Percentiles rank a stretch among this genome's conserved stretches.
Conservation (phyloP, 805 yeast genomes). For the Metschnikowia continentalis region DNA sequence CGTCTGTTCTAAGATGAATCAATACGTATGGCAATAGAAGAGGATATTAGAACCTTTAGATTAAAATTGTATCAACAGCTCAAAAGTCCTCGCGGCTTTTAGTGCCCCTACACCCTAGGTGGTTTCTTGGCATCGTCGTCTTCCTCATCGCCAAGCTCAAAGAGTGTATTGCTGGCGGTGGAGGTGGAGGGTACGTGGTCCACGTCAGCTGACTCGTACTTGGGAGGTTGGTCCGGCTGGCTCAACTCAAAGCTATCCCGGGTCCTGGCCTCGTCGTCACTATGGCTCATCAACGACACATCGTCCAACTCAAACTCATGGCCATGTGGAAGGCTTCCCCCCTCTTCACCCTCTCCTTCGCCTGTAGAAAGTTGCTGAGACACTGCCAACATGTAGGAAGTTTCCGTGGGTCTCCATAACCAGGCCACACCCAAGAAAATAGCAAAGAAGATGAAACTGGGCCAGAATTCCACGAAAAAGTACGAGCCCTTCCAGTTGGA, state of each 20-base stretch:
- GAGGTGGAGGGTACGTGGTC: constrained; percentile 11
- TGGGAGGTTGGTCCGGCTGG: constrained; percentile 26
- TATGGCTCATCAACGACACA: constrained; percentile 48
- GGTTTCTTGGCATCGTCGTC: constrained; percentile 9
- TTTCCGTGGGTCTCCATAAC: constrained; percentile 97
- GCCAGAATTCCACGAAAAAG: constrained; percentile 92
- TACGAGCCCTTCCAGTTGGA: constrained; percentile 89
- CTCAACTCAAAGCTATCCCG: constrained; percentile 39
- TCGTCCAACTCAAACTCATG: constrained; percentile 60
- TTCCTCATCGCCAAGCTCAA: constrained; percentile 40
- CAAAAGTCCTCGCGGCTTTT: constrained; percentile 9
- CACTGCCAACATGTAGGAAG: constrained; percentile 90
- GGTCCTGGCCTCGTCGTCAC: constrained; percentile 33
- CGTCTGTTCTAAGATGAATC: no score
- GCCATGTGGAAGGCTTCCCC: constrained; percentile 32
- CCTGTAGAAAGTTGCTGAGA: constrained; percentile 89
- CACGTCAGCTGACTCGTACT: constrained; percentile 18
- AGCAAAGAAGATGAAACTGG: constrained; percentile 77
- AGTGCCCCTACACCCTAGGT: background rate
- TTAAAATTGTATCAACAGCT: no score
- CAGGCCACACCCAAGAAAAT: constrained; percentile 82
- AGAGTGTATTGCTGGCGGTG: constrained; percentile 29
- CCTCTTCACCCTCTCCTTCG: constrained; percentile 32
- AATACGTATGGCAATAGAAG: no score
- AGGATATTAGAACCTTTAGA: no score